Base-by-base conservation (phyloP, 805 yeast species). In the Brettanomyces custersianus region DNA sequence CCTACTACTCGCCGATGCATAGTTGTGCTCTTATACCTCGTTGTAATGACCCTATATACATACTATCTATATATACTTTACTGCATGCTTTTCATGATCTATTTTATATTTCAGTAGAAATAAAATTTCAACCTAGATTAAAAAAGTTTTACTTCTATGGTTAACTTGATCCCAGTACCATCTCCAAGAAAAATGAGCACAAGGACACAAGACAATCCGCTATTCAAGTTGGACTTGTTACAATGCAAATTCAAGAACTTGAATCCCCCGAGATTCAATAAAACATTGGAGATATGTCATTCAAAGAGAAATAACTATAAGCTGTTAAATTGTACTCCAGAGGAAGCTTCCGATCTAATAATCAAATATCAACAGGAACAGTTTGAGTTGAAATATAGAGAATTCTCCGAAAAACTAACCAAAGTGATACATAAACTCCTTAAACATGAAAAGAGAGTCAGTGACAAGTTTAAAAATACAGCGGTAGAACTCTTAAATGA, bases 171-270 rank as follows among this genome's bases (percentile, higher is more conserved):
- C 12, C 12, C 9, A 22, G 25, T 12, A 29, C 17, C 18, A n/a
- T 7, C 11, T n/a, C 12, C 12, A 13, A 17, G 17, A 17, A 29
- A 10, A 15, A 29, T 17, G 31, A 29, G 19, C 3, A 8, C 20
- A 13, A 29, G 12, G 4, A 29, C 7, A n/a, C 62, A 61, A 44
- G 65, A 65, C 36, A 69, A 66, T 40, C 53, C 55, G 24, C 42
- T 66, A 30, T 73, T 78, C 74, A 68, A 68, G 45, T 55, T 77
- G 31, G 84, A 77, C 47, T 51, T 75, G 19, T 54, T 77, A 25
- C 81, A 77, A 45, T 61, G 64, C 26, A 67, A 69, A 46, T 73
- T 61, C 54, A 49, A 63, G 21, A 49, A 59, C 5, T 45, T 59
- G 19, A 47, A 55, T 15, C 70, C 74, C 2, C 70, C 78, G 1